Conservation (phyloP, 331 rosid species). For the Malus hybrid region DNA sequence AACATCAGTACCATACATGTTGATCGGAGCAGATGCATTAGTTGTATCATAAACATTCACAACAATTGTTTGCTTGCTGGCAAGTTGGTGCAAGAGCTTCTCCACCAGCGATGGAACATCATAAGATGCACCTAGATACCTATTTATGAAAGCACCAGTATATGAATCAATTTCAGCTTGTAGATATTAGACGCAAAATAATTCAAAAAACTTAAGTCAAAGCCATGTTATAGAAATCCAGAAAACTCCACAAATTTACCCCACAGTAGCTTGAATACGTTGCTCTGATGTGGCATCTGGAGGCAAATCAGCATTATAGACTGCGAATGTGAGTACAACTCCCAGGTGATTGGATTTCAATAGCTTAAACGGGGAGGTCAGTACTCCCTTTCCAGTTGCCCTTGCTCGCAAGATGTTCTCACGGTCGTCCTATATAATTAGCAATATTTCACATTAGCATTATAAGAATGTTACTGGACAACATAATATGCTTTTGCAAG, state of each 20-base stretch:
- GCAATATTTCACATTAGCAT: background rate
- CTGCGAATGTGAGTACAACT: slow-evolving; percentile 92
- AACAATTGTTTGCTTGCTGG: slow-evolving; percentile 90
- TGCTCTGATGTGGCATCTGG: slow-evolving; percentile 62
- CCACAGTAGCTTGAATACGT: slow-evolving; percentile 73
- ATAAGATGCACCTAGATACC: slow-evolving; percentile 94
- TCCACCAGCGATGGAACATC: slow-evolving; percentile 92
- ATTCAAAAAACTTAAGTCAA: background rate
- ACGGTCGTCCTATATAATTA: slow-evolving; percentile 59
- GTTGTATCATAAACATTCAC: slow-evolving; percentile 95
- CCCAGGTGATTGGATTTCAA: slow-evolving; percentile 89
- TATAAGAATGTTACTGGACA: slow-evolving; percentile 1
- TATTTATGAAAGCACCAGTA: slow-evolving; percentile 19
- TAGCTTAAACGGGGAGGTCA: slow-evolving; percentile 92
- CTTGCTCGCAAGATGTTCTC: slow-evolving; percentile 95
- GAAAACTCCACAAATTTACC: slow-evolving; percentile 41
- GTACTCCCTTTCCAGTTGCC: slow-evolving; percentile 81
- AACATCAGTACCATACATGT: slow-evolving; percentile 83
- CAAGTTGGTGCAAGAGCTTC: slow-evolving; percentile 97
- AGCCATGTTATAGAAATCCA: background rate
- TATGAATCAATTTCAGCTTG: slow-evolving; percentile 21
- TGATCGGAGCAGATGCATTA: slow-evolving; percentile 57
- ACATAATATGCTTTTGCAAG: background rate
- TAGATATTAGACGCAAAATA: background rate
- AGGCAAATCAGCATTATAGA: slow-evolving; percentile 60